A percentile compares a stretch with the other conserved stretches of the same genome.
Evolutionary conservation across 1,284 basidiomycete species (phyloP).

Genomic region (Takashimella koratensis): DNA sequence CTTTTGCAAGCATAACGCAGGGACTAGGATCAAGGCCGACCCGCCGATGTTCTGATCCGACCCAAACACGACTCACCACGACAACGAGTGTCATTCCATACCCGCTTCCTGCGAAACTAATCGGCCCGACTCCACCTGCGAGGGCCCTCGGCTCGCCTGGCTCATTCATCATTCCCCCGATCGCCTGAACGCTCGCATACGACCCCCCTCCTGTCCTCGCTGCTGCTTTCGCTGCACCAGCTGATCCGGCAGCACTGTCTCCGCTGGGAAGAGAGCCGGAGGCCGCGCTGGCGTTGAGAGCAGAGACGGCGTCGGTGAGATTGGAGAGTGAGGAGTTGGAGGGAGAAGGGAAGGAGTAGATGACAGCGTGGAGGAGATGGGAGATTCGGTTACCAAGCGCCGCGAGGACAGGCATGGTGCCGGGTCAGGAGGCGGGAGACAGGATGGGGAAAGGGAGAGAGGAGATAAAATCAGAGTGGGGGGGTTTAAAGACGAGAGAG

Average conservation of each 20-base stretch:
- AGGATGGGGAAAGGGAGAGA: not conserved
- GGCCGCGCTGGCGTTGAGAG: no score
- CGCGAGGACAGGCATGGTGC: conserved; percentile 27
- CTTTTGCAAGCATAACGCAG: no score
- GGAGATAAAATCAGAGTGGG: not conserved
- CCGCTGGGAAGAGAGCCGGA: no score
- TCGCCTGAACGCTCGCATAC: not conserved
- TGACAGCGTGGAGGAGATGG: conserved; percentile 31
- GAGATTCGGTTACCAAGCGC: conserved; percentile 24
- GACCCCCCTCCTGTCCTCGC: not conserved
- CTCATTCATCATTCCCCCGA: conserved; percentile 19
- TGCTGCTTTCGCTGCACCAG: not conserved
- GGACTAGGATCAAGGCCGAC: no score
- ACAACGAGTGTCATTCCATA: conserved; percentile 43
- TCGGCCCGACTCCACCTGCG: conserved; percentile 32
- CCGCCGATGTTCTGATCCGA: no score
- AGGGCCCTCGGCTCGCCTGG: conserved; percentile 34
- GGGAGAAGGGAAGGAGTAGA: conserved; percentile 40
- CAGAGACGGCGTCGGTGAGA: conserved; percentile 1
- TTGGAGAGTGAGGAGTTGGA: conserved; percentile 5
- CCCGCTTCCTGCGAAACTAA: conserved; percentile 39
- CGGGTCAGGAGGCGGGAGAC: not conserved
- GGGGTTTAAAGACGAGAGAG: no score
- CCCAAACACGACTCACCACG: conserved; percentile 28
- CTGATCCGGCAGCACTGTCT: no score